Percentiles rank a stretch among this genome's conserved stretches.
Conservation (phyloP, 2,329 filamentous ascomycete species). For the Macrophomina tecta region DNA sequence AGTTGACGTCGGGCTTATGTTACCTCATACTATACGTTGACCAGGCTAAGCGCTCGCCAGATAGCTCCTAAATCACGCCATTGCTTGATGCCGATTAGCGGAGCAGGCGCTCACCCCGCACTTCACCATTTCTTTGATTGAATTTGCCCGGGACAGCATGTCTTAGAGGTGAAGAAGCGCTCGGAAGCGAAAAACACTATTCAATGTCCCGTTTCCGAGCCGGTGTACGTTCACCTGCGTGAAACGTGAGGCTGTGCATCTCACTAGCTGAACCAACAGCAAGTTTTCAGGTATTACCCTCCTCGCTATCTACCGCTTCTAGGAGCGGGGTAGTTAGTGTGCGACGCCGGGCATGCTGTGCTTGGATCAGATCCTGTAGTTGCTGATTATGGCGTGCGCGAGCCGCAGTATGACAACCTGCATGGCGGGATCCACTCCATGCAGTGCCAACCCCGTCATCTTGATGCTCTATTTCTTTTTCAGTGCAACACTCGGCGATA, state of each 20-base stretch:
- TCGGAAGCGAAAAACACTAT: too few species aligned
- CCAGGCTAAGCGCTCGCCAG: neutral
- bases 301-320: neutral
- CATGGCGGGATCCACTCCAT: neutral
- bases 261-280: neutral
- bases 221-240: neutral
- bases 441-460: neutral
- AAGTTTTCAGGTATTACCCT: neutral
- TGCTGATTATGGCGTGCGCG: constrained; percentile 8
- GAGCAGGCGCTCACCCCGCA: neutral
- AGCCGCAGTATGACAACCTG: constrained; percentile 2
- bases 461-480: neutral
- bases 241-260: neutral
- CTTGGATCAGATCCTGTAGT: neutral
- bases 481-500: neutral
- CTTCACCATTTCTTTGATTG: neutral
- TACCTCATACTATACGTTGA: neutral
- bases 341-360: neutral
- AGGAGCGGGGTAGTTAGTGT: neutral
- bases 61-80: constrained; percentile 1
- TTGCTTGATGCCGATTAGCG: constrained; percentile 1
- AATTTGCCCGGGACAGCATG: too few species aligned
- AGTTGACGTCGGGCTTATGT: too few species aligned
- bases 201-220: neutral
- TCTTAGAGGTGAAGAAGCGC: too few species aligned